Evolutionary conservation across 1,284 basidiomycete species (phyloP).

Genomic region (Marasmius sp.): DNA sequence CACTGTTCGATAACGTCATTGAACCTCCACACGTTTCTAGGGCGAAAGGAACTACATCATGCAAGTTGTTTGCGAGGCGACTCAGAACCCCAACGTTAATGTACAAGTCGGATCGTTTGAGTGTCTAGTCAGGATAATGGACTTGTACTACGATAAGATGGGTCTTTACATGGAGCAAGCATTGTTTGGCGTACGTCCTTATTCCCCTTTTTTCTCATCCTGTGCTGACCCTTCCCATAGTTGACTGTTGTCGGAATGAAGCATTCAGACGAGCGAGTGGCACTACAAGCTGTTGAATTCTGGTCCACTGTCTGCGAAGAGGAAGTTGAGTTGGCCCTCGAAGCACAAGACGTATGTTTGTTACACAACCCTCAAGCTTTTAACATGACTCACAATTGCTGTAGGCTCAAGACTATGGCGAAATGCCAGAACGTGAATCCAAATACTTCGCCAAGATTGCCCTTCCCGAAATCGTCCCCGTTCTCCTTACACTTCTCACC

Average conservation of each 20-base stretch:
- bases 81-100: conserved; percentile 76
- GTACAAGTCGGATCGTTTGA: conserved; percentile 96
- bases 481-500: conserved; percentile 86
- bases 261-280: conserved; percentile 87
- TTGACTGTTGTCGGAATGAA: conserved; percentile 99
- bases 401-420: conserved; percentile 88
- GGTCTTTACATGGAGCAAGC: conserved; percentile 99
- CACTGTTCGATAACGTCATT: conserved; percentile 7
- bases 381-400: conserved; percentile 9
- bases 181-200: conserved; percentile 82
- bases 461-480: conserved; percentile 91
- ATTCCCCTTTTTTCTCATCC: conserved; percentile 3
- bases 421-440: conserved; percentile 86
- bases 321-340: conserved; percentile 91
- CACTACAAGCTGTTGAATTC: conserved; percentile 97
- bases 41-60: conserved; percentile 99
- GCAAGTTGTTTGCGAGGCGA: conserved; percentile 99
- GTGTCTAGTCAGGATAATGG: conserved; percentile 96
- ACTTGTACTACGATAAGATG: conserved; percentile 99
- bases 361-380: background rate
- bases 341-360: conserved; percentile 80
- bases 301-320: conserved; percentile 99
- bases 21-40: conserved; percentile 39
- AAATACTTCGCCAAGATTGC: conserved; percentile 94
- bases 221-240: conserved; percentile 37